These are phyloP conservation scores for Salix dunnii DNA, from an alignment of 345 rosid genomes.

Conservation along the genomic window DNA sequence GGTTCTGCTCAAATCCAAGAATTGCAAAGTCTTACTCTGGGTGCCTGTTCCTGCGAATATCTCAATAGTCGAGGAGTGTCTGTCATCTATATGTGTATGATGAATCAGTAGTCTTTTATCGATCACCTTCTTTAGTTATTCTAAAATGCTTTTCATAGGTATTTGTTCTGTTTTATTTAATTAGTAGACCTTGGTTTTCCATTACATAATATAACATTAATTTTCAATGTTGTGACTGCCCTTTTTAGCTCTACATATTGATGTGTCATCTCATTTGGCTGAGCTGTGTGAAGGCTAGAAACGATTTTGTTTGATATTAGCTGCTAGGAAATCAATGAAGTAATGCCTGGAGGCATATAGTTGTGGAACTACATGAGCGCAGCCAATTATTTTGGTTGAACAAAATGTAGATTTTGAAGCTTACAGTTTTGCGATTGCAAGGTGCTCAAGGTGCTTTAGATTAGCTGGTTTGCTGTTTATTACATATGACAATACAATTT, in stretches of 20 bases:
- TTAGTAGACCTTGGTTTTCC: not conserved
- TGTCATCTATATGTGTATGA: constrained; percentile 32
- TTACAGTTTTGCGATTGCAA: not conserved
- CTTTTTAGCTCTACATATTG: not conserved
- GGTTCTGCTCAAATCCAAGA: constrained; percentile 20
- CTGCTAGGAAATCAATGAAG: not conserved
- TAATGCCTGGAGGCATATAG: not conserved
- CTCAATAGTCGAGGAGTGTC: constrained; percentile 30
- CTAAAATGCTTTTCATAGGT: constrained; percentile 26
- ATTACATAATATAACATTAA: not conserved
- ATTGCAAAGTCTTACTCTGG: constrained; percentile 21
- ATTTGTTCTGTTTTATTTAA: constrained; percentile 16
- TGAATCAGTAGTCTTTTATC: constrained; percentile 34
- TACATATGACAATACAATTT: not conserved
- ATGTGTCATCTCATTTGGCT: not conserved
- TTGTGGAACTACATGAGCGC: not conserved
- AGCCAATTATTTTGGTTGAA: not conserved
- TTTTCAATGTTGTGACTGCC: too few species aligned
- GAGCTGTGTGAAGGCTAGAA: constrained; percentile 1
- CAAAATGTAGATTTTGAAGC: too few species aligned
- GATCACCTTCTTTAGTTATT: constrained; percentile 38
- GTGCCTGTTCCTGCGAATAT: constrained; percentile 12
- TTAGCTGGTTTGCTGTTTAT: not conserved
- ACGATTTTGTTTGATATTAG: not conserved
- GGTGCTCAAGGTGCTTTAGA: not conserved